A percentile compares a stretch with the other conserved stretches of the same genome.
Conservation (phyloP, 1,139 yeast genomes). For the Diutina rugosa region DNA sequence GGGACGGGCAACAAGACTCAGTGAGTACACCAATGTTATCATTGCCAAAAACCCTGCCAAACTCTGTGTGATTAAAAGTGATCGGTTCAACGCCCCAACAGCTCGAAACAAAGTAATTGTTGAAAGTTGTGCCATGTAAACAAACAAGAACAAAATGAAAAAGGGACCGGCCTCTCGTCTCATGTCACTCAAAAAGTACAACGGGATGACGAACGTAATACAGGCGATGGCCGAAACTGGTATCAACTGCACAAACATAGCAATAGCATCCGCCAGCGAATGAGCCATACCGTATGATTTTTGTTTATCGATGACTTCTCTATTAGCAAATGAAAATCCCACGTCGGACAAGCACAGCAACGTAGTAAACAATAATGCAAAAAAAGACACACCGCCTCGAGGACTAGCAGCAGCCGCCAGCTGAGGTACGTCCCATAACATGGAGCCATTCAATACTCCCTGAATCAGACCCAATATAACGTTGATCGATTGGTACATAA, state of each 20-base stretch:
- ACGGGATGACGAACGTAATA: conserved; percentile 27
- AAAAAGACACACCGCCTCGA: conserved; percentile 45
- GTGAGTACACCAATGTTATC: conserved; percentile 37
- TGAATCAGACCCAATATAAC: not conserved
- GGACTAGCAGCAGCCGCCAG: not conserved
- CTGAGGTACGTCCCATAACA: not conserved
- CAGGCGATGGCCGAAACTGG: conserved; percentile 37
- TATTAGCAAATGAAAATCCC: conserved; percentile 30
- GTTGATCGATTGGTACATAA: not conserved
- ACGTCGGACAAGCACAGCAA: conserved; percentile 45
- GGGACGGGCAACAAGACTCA: conserved; percentile 43
- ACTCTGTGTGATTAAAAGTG: conserved; percentile 38
- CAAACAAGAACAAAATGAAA: conserved; percentile 36
- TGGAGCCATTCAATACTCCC: not conserved
- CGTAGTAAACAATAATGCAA: conserved; percentile 38
- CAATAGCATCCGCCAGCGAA: conserved; percentile 46
- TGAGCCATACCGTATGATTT: conserved; percentile 42
- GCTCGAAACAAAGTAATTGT: conserved; percentile 36
- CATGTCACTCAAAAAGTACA: conserved; percentile 40
- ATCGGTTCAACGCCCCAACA: conserved; percentile 33
- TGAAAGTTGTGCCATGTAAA: conserved; percentile 14
- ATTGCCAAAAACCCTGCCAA: conserved; percentile 36
- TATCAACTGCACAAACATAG: conserved; percentile 29
- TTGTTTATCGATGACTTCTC: conserved; percentile 45
- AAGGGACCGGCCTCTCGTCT: conserved; percentile 40